Conservation (phyloP, 78 protist species). For the Dictyostelium capitatum region DNA sequence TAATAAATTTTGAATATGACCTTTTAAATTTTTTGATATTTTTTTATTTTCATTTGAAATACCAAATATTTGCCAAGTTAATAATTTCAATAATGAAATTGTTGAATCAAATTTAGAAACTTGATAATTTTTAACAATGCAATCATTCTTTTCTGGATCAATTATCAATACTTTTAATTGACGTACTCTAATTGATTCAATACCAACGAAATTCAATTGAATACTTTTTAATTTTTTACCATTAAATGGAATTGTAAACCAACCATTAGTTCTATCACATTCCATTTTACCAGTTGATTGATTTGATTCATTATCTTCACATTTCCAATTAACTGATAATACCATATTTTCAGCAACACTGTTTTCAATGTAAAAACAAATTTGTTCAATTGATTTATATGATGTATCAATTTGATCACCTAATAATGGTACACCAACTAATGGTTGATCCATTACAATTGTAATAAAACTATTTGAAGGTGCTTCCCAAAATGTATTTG, state of each 20-base stretch:
- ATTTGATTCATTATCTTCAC: neutral
- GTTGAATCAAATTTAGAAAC: constrained; percentile 57
- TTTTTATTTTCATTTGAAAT: constrained; percentile 25
- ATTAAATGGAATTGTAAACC: constrained; percentile 45
- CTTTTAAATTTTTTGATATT: constrained; percentile 22
- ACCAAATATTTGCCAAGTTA: constrained; percentile 75
- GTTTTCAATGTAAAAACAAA: constrained; percentile 47
- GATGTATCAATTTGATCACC: neutral
- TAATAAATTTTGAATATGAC: constrained; percentile 15
- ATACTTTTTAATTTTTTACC: neutral
- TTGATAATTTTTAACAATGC: neutral
- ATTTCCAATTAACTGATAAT: neutral
- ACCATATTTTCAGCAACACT: neutral
- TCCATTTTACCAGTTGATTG: neutral
- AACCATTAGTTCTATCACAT: neutral
- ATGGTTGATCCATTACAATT: neutral
- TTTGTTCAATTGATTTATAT: constrained; percentile 1
- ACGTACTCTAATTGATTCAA: constrained; percentile 30
- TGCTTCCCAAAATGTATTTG: constrained; percentile 77
- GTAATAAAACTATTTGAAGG: neutral
- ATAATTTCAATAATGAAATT: constrained; percentile 33
- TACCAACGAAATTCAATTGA: constrained; percentile 3
- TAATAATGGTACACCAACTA: neutral
- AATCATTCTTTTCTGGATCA: constrained; percentile 14
- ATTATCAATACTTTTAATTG: constrained; percentile 15